phyloP scores from a whole-genome alignment of 208 protist genomes.

The Porcisia hertigi region DNA sequence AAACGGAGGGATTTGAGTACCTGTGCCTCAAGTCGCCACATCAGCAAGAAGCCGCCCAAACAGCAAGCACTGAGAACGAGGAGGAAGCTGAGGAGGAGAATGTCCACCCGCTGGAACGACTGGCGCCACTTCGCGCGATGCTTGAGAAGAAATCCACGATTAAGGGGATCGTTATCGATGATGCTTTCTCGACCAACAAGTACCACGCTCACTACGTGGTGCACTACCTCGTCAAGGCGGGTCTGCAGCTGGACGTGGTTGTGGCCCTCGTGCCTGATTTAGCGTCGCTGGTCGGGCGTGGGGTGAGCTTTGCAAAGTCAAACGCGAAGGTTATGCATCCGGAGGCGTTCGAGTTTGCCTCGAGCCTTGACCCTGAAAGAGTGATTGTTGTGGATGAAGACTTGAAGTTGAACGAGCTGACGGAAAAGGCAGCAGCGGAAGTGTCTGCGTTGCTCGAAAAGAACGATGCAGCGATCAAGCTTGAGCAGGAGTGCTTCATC shows the following conservation, averaged over 20 bases:
- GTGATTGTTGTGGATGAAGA: constrained; percentile 59
- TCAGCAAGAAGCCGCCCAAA: constrained; percentile 1
- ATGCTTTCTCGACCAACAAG: constrained; percentile 66
- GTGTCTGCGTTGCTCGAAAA: constrained; percentile 35
- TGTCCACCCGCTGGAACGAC: constrained; percentile 24
- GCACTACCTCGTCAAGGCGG: constrained; percentile 52
- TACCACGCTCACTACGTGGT: constrained; percentile 80
- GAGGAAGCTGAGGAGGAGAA: constrained; percentile 28
- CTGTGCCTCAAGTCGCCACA: constrained; percentile 41
- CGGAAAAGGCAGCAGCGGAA: constrained; percentile 36
- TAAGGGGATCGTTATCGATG: constrained; percentile 82
- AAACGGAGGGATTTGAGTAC: constrained; percentile 60
- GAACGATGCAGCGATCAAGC: constrained; percentile 32
- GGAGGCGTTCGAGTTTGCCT: constrained; percentile 82
- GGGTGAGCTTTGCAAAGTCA: constrained; percentile 40
- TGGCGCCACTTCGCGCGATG: constrained; percentile 40
- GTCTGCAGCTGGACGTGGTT: constrained; percentile 61
- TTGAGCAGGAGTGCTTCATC: constrained; percentile 66
- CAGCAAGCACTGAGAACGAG: constrained; percentile 8
- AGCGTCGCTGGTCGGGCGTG: constrained; percentile 43
- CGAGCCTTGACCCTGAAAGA: constrained; percentile 31
- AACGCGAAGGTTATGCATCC: constrained; percentile 60
- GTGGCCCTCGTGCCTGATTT: constrained; percentile 63
- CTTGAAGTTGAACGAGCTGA: constrained; percentile 36
- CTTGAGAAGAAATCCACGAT: constrained; percentile 45